phyloP scores from a whole-genome alignment of 108 stramenopile species.

The Cyclotella sp. region DNA sequence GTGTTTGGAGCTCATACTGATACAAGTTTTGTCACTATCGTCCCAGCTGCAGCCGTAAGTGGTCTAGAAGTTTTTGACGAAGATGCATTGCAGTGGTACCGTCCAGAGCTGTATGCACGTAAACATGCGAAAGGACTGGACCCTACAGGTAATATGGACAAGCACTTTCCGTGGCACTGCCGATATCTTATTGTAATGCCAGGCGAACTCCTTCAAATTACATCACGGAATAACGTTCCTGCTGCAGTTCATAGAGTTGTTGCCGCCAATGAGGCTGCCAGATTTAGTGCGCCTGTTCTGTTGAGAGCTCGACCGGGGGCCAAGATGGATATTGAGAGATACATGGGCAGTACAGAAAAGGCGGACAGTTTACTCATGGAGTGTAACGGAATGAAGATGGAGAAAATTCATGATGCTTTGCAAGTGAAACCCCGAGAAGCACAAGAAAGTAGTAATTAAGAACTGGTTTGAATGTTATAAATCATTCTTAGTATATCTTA shows the following conservation, averaged over 20 bases:
- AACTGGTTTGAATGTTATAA: background rate
- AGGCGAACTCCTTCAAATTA: conserved; percentile 80
- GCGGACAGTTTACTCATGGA: conserved; percentile 60
- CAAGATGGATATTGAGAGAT: conserved; percentile 59
- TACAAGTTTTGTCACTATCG: conserved; percentile 73
- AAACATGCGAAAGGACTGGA: conserved; percentile 40
- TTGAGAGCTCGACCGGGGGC: conserved; percentile 73
- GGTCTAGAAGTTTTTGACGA: conserved; percentile 87
- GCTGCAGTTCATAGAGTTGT: conserved; percentile 86
- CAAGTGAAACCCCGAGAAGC: conserved; percentile 37
- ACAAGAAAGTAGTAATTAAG: background rate
- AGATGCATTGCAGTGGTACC: conserved; percentile 77
- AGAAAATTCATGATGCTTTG: conserved; percentile 72
- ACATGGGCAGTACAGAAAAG: conserved; percentile 66
- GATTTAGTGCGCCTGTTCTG: conserved; percentile 74
- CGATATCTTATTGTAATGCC: conserved; percentile 83
- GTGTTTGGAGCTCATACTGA: conserved; percentile 87
- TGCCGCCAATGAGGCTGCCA: conserved; percentile 40
- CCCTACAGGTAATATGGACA: conserved; percentile 34
- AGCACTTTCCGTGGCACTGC: conserved; percentile 71
- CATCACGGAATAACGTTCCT: conserved; percentile 75
- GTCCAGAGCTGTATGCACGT: conserved; percentile 77
- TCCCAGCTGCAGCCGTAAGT: conserved; percentile 79
- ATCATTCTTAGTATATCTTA: too few species aligned
- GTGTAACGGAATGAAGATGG: conserved; percentile 73